phyloP scores from a whole-genome alignment of 2,329 filamentous ascomycete species.

The Verticillium tricorpus region DNA sequence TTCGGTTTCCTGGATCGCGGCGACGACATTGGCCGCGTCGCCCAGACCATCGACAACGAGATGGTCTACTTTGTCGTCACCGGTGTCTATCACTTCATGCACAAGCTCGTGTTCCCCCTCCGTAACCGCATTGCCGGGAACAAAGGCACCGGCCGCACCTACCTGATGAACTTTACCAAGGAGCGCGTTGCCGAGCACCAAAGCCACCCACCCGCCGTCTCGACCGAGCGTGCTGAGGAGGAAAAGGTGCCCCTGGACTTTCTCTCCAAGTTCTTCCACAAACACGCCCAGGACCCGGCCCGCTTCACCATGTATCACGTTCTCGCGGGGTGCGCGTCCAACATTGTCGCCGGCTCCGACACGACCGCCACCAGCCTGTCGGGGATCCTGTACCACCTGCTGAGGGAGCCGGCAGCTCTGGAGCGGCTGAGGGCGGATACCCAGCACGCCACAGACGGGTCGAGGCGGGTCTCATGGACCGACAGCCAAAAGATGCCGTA shows the following conservation, averaged over 20 bases:
- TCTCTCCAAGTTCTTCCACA: constrained; percentile 18
- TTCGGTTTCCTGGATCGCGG: constrained; percentile 43
- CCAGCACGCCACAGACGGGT: constrained; percentile 22
- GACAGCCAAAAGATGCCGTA: constrained; percentile 35
- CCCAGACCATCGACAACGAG: constrained; percentile 20
- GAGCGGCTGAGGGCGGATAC: constrained; percentile 43
- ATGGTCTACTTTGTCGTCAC: background rate
- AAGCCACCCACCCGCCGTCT: background rate
- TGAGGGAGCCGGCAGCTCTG: constrained; percentile 42
- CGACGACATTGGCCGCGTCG: constrained; percentile 37
- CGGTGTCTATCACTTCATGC: constrained; percentile 17
- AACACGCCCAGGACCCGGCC: constrained; percentile 32
- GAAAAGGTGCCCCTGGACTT: constrained; percentile 7
- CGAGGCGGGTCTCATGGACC: constrained; percentile 10
- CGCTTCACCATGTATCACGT: constrained; percentile 28
- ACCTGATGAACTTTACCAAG: constrained; percentile 20
- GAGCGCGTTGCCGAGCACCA: constrained; percentile 12
- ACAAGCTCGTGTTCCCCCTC: constrained; percentile 11
- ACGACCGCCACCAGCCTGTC: constrained; percentile 32
- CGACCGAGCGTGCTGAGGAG: constrained; percentile 7
- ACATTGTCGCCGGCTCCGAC: constrained; percentile 28
- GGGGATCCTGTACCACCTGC: constrained; percentile 44
- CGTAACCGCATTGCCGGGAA: constrained; percentile 16
- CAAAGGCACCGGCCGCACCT: constrained; percentile 18
- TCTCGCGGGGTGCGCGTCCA: constrained; percentile 8